These are phyloP conservation scores for Lepidopterella palustris DNA, from an alignment of 495 filamentous ascomycete genomes.

Conservation along the genomic window DNA sequence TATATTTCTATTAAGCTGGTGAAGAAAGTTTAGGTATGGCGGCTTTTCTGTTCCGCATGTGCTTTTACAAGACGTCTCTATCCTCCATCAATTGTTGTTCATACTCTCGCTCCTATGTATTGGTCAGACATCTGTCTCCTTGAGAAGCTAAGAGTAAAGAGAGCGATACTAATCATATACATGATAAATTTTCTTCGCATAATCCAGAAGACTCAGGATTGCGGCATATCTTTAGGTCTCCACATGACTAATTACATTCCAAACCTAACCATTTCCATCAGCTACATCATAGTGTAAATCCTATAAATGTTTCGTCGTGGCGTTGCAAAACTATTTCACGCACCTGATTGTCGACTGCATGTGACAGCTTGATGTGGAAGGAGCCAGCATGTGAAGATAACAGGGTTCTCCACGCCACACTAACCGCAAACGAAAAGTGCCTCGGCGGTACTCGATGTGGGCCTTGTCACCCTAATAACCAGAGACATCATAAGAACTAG, in stretches of 20 bases:
- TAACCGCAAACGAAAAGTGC: background rate
- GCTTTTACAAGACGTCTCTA: background rate
- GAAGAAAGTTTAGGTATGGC: background rate
- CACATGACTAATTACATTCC: too few species aligned
- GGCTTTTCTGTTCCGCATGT: background rate
- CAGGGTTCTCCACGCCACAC: background rate
- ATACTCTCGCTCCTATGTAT: background rate
- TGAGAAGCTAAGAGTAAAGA: too few species aligned
- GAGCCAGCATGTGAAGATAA: background rate
- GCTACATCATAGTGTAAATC: too few species aligned
- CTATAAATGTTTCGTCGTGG: background rate
- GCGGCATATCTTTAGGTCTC: too few species aligned
- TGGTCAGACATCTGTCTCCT: background rate
- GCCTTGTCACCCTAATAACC: background rate
- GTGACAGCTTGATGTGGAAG: conserved; percentile 13
- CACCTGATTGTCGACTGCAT: conserved; percentile 4
- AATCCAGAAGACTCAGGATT: too few species aligned
- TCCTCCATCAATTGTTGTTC: background rate
- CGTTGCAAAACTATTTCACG: background rate
- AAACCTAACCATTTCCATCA: too few species aligned
- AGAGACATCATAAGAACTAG: conserved; percentile 11
- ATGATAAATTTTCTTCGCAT: too few species aligned
- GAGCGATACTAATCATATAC: too few species aligned
- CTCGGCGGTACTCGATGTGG: background rate
- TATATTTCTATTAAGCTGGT: background rate